Evolutionary conservation across 805 yeast genomes (phyloP).

Genomic region (Phaffomyces antillensis): DNA sequence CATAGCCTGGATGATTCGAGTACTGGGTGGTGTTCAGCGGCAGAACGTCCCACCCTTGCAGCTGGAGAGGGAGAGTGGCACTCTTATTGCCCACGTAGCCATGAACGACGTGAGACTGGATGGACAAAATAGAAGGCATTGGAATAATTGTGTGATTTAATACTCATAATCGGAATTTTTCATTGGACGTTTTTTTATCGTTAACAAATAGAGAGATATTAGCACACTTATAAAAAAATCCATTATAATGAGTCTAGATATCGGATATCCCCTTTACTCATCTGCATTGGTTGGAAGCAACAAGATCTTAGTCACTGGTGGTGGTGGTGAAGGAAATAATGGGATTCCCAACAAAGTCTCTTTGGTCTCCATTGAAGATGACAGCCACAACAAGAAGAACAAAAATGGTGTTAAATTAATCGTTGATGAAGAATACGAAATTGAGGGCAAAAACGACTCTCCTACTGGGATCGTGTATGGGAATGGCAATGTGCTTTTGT

Average conservation of each 20-base stretch:
- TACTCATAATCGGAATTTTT: not conserved
- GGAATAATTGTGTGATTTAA: not conserved
- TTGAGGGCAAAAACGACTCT: constrained; percentile 69
- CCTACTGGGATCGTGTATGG: constrained; percentile 73
- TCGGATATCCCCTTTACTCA: constrained; percentile 66
- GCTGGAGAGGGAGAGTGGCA: constrained; percentile 82
- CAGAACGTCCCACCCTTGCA: constrained; percentile 90
- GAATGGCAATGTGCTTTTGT: constrained; percentile 47
- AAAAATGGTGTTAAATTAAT: constrained; percentile 31
- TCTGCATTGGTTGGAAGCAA: constrained; percentile 59
- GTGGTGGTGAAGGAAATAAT: constrained; percentile 91
- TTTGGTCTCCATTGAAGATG: constrained; percentile 45
- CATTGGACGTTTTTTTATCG: too few relatives aligned
- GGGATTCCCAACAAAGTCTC: constrained; percentile 83
- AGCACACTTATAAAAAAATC: too few relatives aligned
- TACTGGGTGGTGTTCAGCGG: constrained; percentile 80
- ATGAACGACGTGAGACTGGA: constrained; percentile 90
- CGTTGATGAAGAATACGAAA: constrained; percentile 53
- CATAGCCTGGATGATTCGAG: constrained; percentile 92
- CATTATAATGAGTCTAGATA: constrained; percentile 1
- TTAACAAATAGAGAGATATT: too few relatives aligned
- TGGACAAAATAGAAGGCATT: constrained; percentile 34
- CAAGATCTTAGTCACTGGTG: constrained; percentile 74
- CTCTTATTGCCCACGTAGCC: constrained; percentile 95
- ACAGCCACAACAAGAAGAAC: constrained; percentile 9